Evolutionary conservation across 179 eudicot genomes (phyloP).

Genomic region (Beta macrorhiza): DNA sequence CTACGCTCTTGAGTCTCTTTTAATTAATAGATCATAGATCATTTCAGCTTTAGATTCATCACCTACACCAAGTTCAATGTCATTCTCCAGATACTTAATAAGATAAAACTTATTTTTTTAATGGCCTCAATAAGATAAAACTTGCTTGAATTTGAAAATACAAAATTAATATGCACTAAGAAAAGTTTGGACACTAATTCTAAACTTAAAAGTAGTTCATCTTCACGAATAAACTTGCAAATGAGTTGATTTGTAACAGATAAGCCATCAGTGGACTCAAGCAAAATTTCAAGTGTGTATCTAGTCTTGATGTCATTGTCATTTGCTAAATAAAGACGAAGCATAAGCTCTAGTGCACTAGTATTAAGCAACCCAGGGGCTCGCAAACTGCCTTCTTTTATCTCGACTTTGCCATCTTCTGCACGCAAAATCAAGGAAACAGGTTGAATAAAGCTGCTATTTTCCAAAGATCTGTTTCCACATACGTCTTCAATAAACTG

Average conservation of each 20-base stretch:
- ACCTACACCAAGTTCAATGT: slow-evolving; percentile 40
- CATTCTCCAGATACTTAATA: neutral
- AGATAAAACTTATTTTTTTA: neutral
- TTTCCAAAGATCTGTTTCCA: slow-evolving; percentile 32
- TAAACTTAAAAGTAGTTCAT: slow-evolving; percentile 20
- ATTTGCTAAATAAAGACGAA: slow-evolving; percentile 52
- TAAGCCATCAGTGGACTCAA: slow-evolving; percentile 52
- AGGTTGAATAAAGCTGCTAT: slow-evolving; percentile 45
- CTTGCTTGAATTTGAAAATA: neutral
- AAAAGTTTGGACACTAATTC: neutral
- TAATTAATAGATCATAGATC: slow-evolving; percentile 49
- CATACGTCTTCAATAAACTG: slow-evolving; percentile 49
- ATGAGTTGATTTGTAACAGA: slow-evolving; percentile 55
- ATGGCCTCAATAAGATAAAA: too few species aligned
- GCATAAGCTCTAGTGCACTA: slow-evolving; percentile 55
- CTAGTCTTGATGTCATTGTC: slow-evolving; percentile 37
- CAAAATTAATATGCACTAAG: neutral
- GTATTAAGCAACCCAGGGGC: slow-evolving; percentile 38
- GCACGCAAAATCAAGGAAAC: slow-evolving; percentile 36
- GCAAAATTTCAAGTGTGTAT: slow-evolving; percentile 45
- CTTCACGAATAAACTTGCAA: slow-evolving; percentile 52
- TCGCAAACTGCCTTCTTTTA: slow-evolving; percentile 28
- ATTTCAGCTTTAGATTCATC: slow-evolving; percentile 48
- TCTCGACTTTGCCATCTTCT: slow-evolving; percentile 24
- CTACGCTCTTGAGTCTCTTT: slow-evolving; percentile 47